phyloP scores from a whole-genome alignment of 768 basidiomycete species.

The Flagelloscypha sp. region DNA sequence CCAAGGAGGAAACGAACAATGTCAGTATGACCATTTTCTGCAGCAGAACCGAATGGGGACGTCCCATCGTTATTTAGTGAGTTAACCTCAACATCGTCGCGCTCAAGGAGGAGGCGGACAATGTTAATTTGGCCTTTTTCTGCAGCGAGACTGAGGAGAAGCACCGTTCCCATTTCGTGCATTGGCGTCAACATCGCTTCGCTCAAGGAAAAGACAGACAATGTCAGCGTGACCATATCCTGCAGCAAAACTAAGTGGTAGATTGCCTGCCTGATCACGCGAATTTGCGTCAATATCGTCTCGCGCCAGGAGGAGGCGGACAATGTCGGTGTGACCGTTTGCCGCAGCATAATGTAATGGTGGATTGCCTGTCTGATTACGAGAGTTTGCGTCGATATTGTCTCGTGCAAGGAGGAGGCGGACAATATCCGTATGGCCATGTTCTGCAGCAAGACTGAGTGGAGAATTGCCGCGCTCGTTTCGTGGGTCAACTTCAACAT shows the following conservation, averaged over 20 bases:
- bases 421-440: slow-evolving; percentile 13
- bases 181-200: too few relatives aligned
- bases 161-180: too few relatives aligned
- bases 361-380: not conserved
- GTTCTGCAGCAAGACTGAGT: slow-evolving; percentile 11
- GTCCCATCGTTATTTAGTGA: not conserved
- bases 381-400: not conserved
- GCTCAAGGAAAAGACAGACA: not conserved
- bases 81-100: not conserved
- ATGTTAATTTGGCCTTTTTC: not conserved
- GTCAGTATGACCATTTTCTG: not conserved
- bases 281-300: not conserved
- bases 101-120: slow-evolving; percentile 2
- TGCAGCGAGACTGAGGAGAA: not conserved
- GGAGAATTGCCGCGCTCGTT: slow-evolving; percentile 9
- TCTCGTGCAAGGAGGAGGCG: slow-evolving; percentile 8
- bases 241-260: not conserved
- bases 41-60: not conserved
- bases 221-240: not conserved
- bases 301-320: slow-evolving; percentile 2
- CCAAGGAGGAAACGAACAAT: not conserved
- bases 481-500: too few relatives aligned
- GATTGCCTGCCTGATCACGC: not conserved
- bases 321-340: not conserved
- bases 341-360: slow-evolving; percentile 4